Percentiles rank a stretch among this genome's conserved stretches.
Conservation (phyloP, 306 rosid genomes). For the Acacia confusa region DNA sequence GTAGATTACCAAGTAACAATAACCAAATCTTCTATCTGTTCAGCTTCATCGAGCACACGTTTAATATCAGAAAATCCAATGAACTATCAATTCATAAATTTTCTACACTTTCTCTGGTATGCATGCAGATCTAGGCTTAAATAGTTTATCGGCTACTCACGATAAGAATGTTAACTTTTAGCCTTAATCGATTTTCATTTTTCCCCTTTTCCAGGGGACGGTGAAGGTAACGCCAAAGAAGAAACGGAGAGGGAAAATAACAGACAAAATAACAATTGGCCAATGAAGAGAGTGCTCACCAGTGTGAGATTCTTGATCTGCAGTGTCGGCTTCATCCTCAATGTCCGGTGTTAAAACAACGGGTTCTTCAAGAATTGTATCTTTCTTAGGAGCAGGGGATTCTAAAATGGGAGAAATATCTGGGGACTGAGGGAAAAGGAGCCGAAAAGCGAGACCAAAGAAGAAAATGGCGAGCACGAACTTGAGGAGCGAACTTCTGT, state of each 20-base stretch:
- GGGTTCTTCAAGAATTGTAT: not conserved
- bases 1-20: not conserved
- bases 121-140: slow-evolving; percentile 28
- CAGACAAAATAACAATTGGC: not conserved
- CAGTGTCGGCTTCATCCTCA: not conserved
- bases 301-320: slow-evolving; percentile 36
- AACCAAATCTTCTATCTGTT: not conserved
- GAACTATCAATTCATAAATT: not conserved
- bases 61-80: not conserved
- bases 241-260: not conserved
- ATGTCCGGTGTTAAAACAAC: not conserved
- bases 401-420: slow-evolving; percentile 49
- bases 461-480: slow-evolving; percentile 48
- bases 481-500: slow-evolving; percentile 50
- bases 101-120: not conserved
- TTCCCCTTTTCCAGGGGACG: not conserved
- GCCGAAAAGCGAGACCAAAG: slow-evolving; percentile 61
- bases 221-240: not conserved
- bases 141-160: not conserved
- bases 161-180: not conserved
- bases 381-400: slow-evolving; percentile 49
- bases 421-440: slow-evolving; percentile 51
- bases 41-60: not conserved
- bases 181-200: not conserved
- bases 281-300: slow-evolving; percentile 33